phyloP scores from a whole-genome alignment of 192 early-diverging fungal genomes.

The Coemansia sp. region DNA sequence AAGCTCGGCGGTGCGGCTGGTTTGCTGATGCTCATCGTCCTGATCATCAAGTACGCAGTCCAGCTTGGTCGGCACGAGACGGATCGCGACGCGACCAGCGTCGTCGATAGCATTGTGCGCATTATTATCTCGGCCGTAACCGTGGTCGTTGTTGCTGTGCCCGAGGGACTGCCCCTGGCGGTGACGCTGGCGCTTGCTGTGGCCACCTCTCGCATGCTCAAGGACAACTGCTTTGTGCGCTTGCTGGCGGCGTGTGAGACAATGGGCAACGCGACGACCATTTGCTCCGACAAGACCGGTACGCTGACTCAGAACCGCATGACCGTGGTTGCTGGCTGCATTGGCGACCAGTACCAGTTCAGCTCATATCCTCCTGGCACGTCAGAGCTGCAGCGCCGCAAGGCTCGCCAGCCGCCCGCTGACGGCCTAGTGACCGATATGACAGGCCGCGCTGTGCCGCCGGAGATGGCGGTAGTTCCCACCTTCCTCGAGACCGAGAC shows the following conservation, averaged over 20 bases:
- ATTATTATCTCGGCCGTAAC: constrained; percentile 93
- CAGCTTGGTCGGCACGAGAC: constrained; percentile 51
- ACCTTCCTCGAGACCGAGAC: constrained; percentile 48
- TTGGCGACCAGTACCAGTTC: constrained; percentile 74
- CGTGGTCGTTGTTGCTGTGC: constrained; percentile 96
- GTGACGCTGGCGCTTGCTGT: constrained; percentile 95
- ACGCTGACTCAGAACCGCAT: constrained; percentile 98
- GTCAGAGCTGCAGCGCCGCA: constrained; percentile 56
- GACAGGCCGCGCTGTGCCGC: constrained; percentile 50
- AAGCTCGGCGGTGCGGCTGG: constrained; percentile 90
- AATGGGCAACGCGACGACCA: constrained; percentile 98
- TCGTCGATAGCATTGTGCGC: constrained; percentile 69
- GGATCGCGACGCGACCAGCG: constrained; percentile 50
- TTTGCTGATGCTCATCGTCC: constrained; percentile 80
- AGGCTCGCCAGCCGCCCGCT: constrained; percentile 38
- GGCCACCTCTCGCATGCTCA: constrained; percentile 94
- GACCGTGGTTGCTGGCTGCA: constrained; percentile 90
- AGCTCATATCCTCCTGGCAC: constrained; percentile 57
- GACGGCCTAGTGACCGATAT: constrained; percentile 54
- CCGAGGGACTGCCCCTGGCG: constrained; percentile 97
- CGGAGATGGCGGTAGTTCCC: constrained; percentile 41
- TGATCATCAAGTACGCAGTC: constrained; percentile 89
- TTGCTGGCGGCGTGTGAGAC: constrained; percentile 97
- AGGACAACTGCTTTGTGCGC: constrained; percentile 97
- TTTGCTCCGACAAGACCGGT: constrained; percentile 99